Base-by-base conservation (phyloP, 1,284 basidiomycete species). In the Rhodofomes roseus region DNA sequence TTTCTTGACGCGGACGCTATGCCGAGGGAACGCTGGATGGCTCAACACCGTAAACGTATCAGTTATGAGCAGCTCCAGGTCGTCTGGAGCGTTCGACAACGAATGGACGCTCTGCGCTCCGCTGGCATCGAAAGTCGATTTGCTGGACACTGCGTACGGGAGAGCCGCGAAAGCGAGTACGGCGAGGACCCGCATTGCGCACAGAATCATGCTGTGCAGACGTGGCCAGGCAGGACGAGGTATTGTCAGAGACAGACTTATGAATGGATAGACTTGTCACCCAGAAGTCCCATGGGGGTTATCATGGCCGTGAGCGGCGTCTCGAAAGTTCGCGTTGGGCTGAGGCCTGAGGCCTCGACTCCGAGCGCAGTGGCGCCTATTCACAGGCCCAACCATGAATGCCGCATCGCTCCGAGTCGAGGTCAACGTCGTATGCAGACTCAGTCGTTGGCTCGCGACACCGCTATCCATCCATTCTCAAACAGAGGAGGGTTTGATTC, bases 1-100 rank as follows among this genome's bases (percentile, higher is more conserved):
- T 70, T 39, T 71, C 70, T 61, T 76, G 63, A 87, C 76, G 46
- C 85, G 77, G 18, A 86, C 78, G 51, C 71, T 75, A 68, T 86
- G 72, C n/a, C 73, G 68, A 0, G 84, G 84, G 65, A 83, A 84
- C 37, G 70, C 66, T 2, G 83, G 83, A 63, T 87, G 85, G 3
- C 64, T 66, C 39, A 88, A 66, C 5, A 75, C 73, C 1, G 81
- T 81, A 67, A 80, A 86, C 5, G 71, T 70, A 8, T 60, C 41
- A 3, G 56, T 39, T 4, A 79, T 79, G 18, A 86, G 71, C 25
- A 65, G 56, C 27, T 70, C 71, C 16, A 85, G 66, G 57, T 76
- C 72, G 59, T 77, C 76, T 8, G 76, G 50, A 9, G 79, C 25
- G 16, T 9, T 29, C 11, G 31, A 5, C 11, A 48, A 27, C n/a